phyloP scores from a whole-genome alignment of 106 monocot genomes.

The Amphibolis antarctica region DNA sequence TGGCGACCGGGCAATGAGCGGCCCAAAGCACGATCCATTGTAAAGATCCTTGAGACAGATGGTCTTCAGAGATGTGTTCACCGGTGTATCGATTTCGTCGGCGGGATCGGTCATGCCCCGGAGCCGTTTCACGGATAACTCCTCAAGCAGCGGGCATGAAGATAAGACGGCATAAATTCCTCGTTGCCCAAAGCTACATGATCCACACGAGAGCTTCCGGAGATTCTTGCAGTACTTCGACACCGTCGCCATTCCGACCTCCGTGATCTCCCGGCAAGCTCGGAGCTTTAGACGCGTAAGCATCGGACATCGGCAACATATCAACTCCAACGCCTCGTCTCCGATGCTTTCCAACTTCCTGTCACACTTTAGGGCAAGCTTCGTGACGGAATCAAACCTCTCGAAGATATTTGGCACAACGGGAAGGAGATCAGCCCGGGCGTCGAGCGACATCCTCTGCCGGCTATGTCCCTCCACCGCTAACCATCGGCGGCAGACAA shows the following conservation, averaged over 20 bases:
- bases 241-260: conserved; percentile 35
- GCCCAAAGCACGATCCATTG: conserved; percentile 59
- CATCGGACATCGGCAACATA: conserved; percentile 28
- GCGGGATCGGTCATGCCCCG: conserved; percentile 26
- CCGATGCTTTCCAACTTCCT: conserved; percentile 47
- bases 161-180: conserved; percentile 48
- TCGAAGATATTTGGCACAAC: conserved; percentile 28
- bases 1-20: conserved; percentile 32
- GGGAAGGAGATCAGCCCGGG: no score
- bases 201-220: conserved; percentile 56
- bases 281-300: conserved; percentile 63
- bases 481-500: conserved; percentile 73
- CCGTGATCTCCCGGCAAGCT: conserved; percentile 46
- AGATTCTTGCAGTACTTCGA: conserved; percentile 34
- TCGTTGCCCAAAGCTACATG: conserved; percentile 50
- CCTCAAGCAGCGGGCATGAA: conserved; percentile 41
- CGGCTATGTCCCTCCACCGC: conserved; percentile 47
- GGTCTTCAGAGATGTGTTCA: conserved; percentile 23
- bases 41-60: conserved; percentile 65
- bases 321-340: conserved; percentile 37
- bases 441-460: conserved; percentile 52
- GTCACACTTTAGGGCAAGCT: conserved; percentile 62
- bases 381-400: conserved; percentile 47
- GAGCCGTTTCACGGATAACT: conserved; percentile 62
- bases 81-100: neutral